Evolutionary conservation across 371 early-diverging fungal genomes (phyloP), one percentile per base, ranked within the genome.

Genomic region (Mucor mucedo): DNA sequence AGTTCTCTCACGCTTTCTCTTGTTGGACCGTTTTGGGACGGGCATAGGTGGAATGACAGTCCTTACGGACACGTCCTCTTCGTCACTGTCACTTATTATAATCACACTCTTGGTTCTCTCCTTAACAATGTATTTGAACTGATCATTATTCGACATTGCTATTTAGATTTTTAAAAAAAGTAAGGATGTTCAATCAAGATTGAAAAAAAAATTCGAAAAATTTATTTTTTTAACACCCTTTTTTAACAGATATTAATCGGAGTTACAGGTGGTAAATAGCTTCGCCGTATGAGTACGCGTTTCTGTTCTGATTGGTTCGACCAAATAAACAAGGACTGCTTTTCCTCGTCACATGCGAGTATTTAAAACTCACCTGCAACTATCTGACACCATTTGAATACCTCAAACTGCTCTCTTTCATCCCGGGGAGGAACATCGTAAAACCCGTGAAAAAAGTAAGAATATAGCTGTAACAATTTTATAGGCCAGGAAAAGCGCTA

Each of bases 41-140:
- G 38, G 38, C 10, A 35, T 13, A 40, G 11, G 8, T 21, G 11
- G 21, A 16, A 5, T 5, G 21, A 27, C 9, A 39, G 42, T 1
- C 21, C n/a, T n/a, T 6, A 14, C 7, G 2, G 21, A 4, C 9
- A 11, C 50, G n/a, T 50, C 29, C 10, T 55, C 62, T 35, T 55
- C 62, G 39, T 55, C 62, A 49, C 62, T 55, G 50, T 50, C 50
- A 16, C 48, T 49, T 8, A 62, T 35, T 2, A 62, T n/a, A 55
- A 62, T 55, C 8, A 55, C 40, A 49, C 39, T 55, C 39, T 55
- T 55, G 30, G 27, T 30, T 28, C 48, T 62, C 16, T 62, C 49
- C 10, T 49, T 62, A 16, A 38, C 14, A 30, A 54, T 55, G 35
- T 61, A 61, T 1, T 33, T 61, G 21, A 61, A 55, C 42, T 41